These are phyloP conservation scores for Chaetomium strumarium DNA, from an alignment of 2,329 filamentous ascomycete species.

Conservation along the genomic window DNA sequence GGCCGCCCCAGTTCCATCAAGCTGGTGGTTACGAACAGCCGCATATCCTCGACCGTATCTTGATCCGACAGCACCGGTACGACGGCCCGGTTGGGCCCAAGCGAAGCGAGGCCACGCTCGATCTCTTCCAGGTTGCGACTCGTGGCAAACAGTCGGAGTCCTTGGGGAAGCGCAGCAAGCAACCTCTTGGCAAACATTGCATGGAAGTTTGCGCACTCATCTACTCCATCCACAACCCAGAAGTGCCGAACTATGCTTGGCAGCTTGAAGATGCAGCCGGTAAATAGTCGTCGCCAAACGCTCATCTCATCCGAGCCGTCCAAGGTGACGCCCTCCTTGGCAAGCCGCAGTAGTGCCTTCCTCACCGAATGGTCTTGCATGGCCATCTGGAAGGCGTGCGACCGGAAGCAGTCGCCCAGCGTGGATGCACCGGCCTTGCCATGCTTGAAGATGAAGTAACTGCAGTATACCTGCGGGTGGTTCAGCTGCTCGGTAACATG, in stretches of 20 bases:
- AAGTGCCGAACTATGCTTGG: conserved; percentile 20
- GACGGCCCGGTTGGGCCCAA: conserved; percentile 15
- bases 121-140: conserved; percentile 27
- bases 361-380: conserved; percentile 21
- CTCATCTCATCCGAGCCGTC: conserved; percentile 22
- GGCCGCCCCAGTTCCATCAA: conserved; percentile 21
- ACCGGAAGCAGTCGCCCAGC: conserved; percentile 25
- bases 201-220: conserved; percentile 27
- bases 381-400: conserved; percentile 30
- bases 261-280: conserved; percentile 23
- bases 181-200: conserved; percentile 19
- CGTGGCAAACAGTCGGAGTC: conserved; percentile 27
- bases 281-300: conserved; percentile 27
- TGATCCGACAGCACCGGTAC: conserved; percentile 16
- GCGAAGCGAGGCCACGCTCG: conserved; percentile 22
- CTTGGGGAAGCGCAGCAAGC: conserved; percentile 17
- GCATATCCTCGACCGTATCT: conserved; percentile 27
- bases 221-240: conserved; percentile 30
- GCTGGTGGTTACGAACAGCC: conserved; percentile 20
- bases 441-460: conserved; percentile 29
- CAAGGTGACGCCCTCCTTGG: conserved; percentile 18
- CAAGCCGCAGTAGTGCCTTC: conserved; percentile 20
- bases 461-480: conserved; percentile 18
- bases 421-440: conserved; percentile 21
- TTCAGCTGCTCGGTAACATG: conserved; percentile 29